Percentiles rank a stretch among this genome's conserved stretches.
Conservation (phyloP, 371 early-diverging fungal species). For the Mucor piriformis region DNA sequence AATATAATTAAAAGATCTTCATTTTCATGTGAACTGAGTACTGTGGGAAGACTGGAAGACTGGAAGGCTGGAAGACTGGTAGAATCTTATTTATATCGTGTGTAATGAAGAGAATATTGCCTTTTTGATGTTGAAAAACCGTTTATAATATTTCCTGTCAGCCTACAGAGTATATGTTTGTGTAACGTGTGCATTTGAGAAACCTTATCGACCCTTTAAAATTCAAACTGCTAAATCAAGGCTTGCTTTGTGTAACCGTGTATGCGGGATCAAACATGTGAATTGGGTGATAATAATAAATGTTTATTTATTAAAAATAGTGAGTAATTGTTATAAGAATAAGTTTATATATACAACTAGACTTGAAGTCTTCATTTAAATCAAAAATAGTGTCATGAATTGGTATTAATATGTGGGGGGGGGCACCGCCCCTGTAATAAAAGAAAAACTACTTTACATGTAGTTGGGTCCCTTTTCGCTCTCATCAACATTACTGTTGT, state of each 20-base stretch:
- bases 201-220: constrained; percentile 13
- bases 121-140: too few species aligned
- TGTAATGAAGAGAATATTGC: too few species aligned
- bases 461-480: constrained; percentile 45
- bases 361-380: background rate
- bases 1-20: background rate
- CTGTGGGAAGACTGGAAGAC: background rate
- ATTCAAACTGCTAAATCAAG: background rate
- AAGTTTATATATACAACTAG: constrained; percentile 14
- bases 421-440: constrained; percentile 12
- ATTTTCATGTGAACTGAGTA: background rate
- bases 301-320: background rate
- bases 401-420: background rate
- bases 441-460: constrained; percentile 24
- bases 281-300: background rate
- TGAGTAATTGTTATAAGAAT: background rate
- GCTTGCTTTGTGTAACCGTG: too few species aligned
- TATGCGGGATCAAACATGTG: too few species aligned
- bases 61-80: too few species aligned
- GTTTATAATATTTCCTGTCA: too few species aligned
- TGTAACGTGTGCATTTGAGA: background rate
- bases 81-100: too few species aligned
- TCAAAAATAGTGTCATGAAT: constrained; percentile 11
- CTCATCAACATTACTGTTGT: background rate
- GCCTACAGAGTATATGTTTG: background rate